Evolutionary conservation across 805 yeast genomes (phyloP), one percentile per base, ranked within the genome.

Genomic region (Candida patagonica): DNA sequence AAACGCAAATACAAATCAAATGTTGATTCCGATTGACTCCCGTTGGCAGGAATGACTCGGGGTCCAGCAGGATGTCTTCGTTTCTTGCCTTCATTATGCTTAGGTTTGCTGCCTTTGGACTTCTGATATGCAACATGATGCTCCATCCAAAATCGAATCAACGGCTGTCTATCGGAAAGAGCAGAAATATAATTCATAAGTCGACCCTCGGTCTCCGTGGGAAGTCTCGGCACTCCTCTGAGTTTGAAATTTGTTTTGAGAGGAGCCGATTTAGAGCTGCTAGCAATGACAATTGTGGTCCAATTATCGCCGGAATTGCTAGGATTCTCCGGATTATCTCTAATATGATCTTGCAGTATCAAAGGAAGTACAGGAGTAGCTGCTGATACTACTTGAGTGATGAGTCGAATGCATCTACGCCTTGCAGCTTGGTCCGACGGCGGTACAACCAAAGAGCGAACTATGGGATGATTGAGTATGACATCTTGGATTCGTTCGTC

Each of bases 401-500:
- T 42, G 25, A 52, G 44, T 13, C 30, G 22, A 23, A 52, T 41
- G 35, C 54, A 51, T 19, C 48, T 27, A 5, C 54, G 37, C 12
- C 58, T 36, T 5, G 57, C 58, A 33, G 45, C 54, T 24, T 53
- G 39, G 31, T 54, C 58, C 31, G 52, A 45, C 24, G 52, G 51
- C 6, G 58, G 58, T 12, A 54, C 53, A 20, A 43, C 17, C 22
- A 54, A 38, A 23, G 51, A 43, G 16, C 57, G 48, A 16, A 54
- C 48, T 12, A 54, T 42, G 17, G 57, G 55, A 41, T 53, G 47
- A 25, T 54, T 52, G 30, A 54, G 38, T 17, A 54, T 47, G 16
- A 45, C 58, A 24, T 54, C 58, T 40, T 54, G 58, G 41, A 54
- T 44, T 22, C 53, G 41, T 26, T 44, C 54, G 37, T 54, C 57